Evolutionary conservation across 2,329 filamentous ascomycete genomes (phyloP), one percentile per base, ranked within the genome.

Genomic region (Cercospora janseana): DNA sequence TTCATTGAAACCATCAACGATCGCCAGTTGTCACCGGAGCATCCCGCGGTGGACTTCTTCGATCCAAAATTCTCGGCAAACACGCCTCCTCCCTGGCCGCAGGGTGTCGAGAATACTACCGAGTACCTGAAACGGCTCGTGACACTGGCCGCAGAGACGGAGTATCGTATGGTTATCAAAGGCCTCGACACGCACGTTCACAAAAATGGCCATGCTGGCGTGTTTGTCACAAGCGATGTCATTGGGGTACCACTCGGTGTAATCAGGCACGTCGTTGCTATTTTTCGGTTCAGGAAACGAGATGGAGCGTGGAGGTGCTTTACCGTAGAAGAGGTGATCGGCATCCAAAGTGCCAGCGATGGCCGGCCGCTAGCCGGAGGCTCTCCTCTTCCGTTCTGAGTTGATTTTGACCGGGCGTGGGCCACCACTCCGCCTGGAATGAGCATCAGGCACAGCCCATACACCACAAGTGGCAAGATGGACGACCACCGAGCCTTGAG

Each of bases 201-300:
- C 15, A 49, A 49, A 13, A 49, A 49, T 20, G 46, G 46, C n/a
- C 46, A 49, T 21, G 46, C 46, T 4, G 46, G 46, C 10, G 46
- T 49, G 9, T 49, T 49, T 32, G 37, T 49, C 13, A 49, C 37
- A 9, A 34, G 27, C 27, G 46, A 49, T 34, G 35, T 49, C 13
- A 15, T 42, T 9, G 46, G 46, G 13, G 46, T 49, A 10, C 46
- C 46, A 3, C 46, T 37, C 2, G 46, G 37, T 12, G 29, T 32
- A 37, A 20, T 49, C 8, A 32, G 46, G 16, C 38, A 41, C 23
- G 21, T 49, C 4, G 46, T 49, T 18, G 46, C 46, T n/a, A 49
- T 49, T 4, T 49, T 49, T 35, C 35, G 46, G 13, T 49, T 49
- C 13, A 16, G 46, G 12, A 49, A 49, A 21, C 16, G 46, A 10